phyloP scores from a whole-genome alignment of 2,329 filamentous ascomycete genomes.

The Trichoderma hamatum region DNA sequence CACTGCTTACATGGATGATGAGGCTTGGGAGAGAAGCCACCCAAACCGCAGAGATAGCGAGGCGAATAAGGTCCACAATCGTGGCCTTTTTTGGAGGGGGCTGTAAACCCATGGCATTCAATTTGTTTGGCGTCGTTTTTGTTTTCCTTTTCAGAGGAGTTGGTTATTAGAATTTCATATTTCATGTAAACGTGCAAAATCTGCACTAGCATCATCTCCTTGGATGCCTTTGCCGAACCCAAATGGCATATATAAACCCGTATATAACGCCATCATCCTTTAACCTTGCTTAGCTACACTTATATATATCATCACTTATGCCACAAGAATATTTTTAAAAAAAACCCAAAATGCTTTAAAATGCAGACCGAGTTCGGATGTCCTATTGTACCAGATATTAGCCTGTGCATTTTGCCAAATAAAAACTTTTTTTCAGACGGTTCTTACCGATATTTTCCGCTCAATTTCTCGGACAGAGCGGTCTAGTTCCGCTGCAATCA shows the following conservation, averaged over 20 bases:
- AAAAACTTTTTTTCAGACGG: not conserved
- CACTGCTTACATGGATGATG: conserved; percentile 68
- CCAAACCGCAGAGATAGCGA: conserved; percentile 44
- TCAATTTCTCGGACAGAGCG: conserved; percentile 91
- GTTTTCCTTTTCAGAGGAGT: conserved; percentile 14
- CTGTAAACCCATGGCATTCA: conserved; percentile 30
- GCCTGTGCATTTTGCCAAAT: not conserved
- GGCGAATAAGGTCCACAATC: conserved; percentile 39
- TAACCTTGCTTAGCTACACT: conserved; percentile 35
- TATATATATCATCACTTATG: conserved; percentile 31
- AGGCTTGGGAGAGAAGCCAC: conserved; percentile 73
- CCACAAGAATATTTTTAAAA: conserved; percentile 29
- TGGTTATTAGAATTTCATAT: conserved; percentile 36
- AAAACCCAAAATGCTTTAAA: conserved; percentile 42
- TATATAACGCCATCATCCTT: conserved; percentile 38
- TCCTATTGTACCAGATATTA: conserved; percentile 44
- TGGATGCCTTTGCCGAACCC: conserved; percentile 35
- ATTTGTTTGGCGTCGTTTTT: not conserved
- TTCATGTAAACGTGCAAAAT: conserved; percentile 31
- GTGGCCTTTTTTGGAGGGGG: conserved; percentile 40
- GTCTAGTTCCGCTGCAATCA: conserved; percentile 92
- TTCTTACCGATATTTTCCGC: conserved; percentile 78
- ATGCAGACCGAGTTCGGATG: conserved; percentile 61
- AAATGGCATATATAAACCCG: conserved; percentile 33
- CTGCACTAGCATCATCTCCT: conserved; percentile 33